A percentile compares a stretch with the other conserved stretches of the same genome.
Evolutionary conservation across 495 filamentous ascomycete species (phyloP).

Genomic region (Astrothelium subdiscretum): DNA sequence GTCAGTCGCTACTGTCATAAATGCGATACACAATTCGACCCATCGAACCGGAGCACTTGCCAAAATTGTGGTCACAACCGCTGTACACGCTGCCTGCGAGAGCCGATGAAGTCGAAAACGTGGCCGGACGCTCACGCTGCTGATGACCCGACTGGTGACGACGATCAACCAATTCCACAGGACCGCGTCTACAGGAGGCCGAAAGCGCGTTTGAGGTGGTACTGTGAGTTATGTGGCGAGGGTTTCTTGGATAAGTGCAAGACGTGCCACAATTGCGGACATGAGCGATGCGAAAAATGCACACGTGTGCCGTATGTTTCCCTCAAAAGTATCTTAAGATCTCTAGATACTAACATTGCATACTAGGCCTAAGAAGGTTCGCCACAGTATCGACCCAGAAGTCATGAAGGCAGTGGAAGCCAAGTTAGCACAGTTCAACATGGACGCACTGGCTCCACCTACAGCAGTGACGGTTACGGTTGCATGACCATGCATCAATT

Average conservation of each 20-base stretch:
- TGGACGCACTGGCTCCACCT: not conserved
- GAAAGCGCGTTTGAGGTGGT: slow-evolving; percentile 7
- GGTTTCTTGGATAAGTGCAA: not conserved
- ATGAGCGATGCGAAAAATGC: slow-evolving; percentile 8
- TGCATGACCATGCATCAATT: not conserved
- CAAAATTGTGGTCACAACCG: slow-evolving; percentile 59
- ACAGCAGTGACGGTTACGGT: not conserved
- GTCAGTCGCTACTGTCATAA: slow-evolving; percentile 18
- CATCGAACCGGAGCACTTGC: slow-evolving; percentile 34
- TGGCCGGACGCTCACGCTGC: slow-evolving; percentile 71
- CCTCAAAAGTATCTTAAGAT: no score
- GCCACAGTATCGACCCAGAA: not conserved
- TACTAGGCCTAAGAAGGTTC: not conserved
- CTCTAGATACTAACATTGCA: not conserved
- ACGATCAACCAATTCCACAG: slow-evolving; percentile 27
- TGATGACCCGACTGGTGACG: slow-evolving; percentile 35
- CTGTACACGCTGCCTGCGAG: slow-evolving; percentile 71
- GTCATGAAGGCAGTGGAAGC: not conserved
- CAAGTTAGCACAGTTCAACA: not conserved
- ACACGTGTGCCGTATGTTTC: slow-evolving; percentile 8
- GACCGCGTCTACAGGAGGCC: slow-evolving; percentile 25
- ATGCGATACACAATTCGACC: slow-evolving; percentile 56
- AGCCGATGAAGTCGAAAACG: slow-evolving; percentile 61
- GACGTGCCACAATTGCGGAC: slow-evolving; percentile 6
- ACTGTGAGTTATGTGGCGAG: slow-evolving; percentile 6